Conservation (phyloP, 805 yeast genomes). For the Isabelozyma heimii region DNA sequence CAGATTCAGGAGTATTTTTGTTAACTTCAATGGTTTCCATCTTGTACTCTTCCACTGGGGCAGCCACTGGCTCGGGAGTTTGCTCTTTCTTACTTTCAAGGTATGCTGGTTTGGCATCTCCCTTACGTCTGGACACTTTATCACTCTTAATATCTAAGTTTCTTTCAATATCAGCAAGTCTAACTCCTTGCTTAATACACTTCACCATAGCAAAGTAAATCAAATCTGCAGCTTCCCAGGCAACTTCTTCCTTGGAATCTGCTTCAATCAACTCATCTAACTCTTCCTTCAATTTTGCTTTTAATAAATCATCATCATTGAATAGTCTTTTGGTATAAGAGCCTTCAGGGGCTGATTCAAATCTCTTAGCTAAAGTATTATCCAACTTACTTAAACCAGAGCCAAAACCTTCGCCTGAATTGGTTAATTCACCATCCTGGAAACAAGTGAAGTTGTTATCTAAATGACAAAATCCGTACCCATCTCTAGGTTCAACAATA, state of each 20-base stretch:
- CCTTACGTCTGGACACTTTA: constrained; percentile 89
- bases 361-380: constrained; percentile 59
- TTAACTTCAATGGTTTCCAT: constrained; percentile 49
- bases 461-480: constrained; percentile 91
- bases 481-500: constrained; percentile 73
- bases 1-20: constrained; percentile 34
- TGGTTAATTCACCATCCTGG: constrained; percentile 35
- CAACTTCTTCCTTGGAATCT: constrained; percentile 45
- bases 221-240: constrained; percentile 98
- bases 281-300: constrained; percentile 91
- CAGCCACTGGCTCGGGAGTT: constrained; percentile 10
- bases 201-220: constrained; percentile 53
- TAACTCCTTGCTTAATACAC: constrained; percentile 70
- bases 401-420: constrained; percentile 44
- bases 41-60: constrained; percentile 36
- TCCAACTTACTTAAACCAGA: constrained; percentile 71
- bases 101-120: constrained; percentile 91
- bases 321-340: constrained; percentile 93
- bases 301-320: constrained; percentile 67
- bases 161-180: constrained; percentile 75
- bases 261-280: constrained; percentile 96
- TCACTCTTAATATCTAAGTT: constrained; percentile 80
- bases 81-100: constrained; percentile 26
- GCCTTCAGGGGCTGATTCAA: constrained; percentile 74
- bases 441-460: constrained; percentile 76